Conservation (phyloP, 768 basidiomycete species). For the Tylopilus sp. region DNA sequence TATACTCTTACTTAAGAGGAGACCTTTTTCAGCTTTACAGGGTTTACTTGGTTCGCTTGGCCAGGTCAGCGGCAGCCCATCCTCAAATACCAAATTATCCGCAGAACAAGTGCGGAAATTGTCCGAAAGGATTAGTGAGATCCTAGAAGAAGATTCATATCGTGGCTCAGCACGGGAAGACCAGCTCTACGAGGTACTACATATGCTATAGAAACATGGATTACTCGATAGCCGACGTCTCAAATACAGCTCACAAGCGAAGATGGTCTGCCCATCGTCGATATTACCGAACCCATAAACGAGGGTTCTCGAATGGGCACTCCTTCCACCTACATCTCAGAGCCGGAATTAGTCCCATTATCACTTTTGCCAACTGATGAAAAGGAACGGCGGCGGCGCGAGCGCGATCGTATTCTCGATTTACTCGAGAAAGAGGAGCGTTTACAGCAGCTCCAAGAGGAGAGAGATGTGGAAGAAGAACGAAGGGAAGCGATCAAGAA, state of each 20-base stretch:
- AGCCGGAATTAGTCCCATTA: constrained; percentile 46
- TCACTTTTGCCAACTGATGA: constrained; percentile 43
- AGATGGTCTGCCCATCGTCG: constrained; percentile 76
- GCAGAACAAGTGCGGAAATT: constrained; percentile 50
- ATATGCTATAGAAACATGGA: constrained; percentile 22
- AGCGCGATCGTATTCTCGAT: constrained; percentile 64
- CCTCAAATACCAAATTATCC: constrained; percentile 31
- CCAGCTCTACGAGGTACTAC: constrained; percentile 65
- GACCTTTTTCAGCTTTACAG: constrained; percentile 34
- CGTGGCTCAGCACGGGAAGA: constrained; percentile 38
- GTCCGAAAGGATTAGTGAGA: constrained; percentile 56
- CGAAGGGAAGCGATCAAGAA: constrained; percentile 47
- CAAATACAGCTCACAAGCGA: constrained; percentile 60
- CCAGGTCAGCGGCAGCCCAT: constrained; percentile 8
- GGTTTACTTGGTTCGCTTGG: constrained; percentile 38
- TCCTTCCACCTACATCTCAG: constrained; percentile 26
- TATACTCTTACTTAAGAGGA: constrained; percentile 6
- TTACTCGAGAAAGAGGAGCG: constrained; percentile 69
- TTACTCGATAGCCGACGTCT: constrained; percentile 19
- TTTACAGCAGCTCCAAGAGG: constrained; percentile 39
- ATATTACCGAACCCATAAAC: constrained; percentile 61
- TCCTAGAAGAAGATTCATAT: constrained; percentile 45
- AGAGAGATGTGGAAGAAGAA: constrained; percentile 38
- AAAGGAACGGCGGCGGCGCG: constrained; percentile 48
- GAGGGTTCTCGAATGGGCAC: constrained; percentile 18